phyloP scores from a whole-genome alignment of 768 basidiomycete genomes.

The Pleurotus cornucopiae region DNA sequence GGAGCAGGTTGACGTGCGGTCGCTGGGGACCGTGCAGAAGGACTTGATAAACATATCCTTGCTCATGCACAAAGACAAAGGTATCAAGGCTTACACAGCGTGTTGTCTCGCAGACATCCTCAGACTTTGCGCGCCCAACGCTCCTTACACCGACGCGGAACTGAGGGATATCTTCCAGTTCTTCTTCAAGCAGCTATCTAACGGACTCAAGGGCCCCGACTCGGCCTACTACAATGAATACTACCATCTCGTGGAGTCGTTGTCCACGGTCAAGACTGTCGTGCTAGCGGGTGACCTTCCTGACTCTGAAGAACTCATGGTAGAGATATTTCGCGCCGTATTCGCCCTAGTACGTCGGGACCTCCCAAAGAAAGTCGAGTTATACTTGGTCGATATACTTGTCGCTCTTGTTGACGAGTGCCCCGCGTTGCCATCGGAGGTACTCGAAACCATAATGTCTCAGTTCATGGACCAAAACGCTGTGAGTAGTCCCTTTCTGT shows the following conservation, averaged over 20 bases:
- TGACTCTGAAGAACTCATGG: slow-evolving; percentile 78
- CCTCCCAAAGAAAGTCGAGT: slow-evolving; percentile 74
- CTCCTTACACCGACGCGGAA: slow-evolving; percentile 87
- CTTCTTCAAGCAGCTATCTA: slow-evolving; percentile 82
- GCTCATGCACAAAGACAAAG: slow-evolving; percentile 91
- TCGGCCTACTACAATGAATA: slow-evolving; percentile 89
- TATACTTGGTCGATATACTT: slow-evolving; percentile 87
- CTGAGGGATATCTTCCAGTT: slow-evolving; percentile 97
- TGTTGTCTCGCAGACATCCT: slow-evolving; percentile 95
- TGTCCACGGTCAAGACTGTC: slow-evolving; percentile 92
- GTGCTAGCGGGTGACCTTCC: slow-evolving; percentile 92
- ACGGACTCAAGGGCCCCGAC: slow-evolving; percentile 71
- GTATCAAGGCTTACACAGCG: slow-evolving; percentile 91
- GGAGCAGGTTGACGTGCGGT: slow-evolving; percentile 72
- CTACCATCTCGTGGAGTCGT: slow-evolving; percentile 89
- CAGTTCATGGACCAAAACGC: slow-evolving; percentile 82
- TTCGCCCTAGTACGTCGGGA: slow-evolving; percentile 76
- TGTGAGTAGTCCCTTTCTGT: slow-evolving; percentile 27
- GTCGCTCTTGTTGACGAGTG: slow-evolving; percentile 87
- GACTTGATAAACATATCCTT: slow-evolving; percentile 79
- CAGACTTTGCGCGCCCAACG: slow-evolving; percentile 92
- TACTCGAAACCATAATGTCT: slow-evolving; percentile 75
- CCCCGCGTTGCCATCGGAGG: slow-evolving; percentile 67
- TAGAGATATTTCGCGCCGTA: slow-evolving; percentile 78
- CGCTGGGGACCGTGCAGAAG: slow-evolving; percentile 64